Evolutionary conservation across 257 asterid species (phyloP), one percentile per base, ranked within the genome.

Genomic region (Solanum clarkiae): DNA sequence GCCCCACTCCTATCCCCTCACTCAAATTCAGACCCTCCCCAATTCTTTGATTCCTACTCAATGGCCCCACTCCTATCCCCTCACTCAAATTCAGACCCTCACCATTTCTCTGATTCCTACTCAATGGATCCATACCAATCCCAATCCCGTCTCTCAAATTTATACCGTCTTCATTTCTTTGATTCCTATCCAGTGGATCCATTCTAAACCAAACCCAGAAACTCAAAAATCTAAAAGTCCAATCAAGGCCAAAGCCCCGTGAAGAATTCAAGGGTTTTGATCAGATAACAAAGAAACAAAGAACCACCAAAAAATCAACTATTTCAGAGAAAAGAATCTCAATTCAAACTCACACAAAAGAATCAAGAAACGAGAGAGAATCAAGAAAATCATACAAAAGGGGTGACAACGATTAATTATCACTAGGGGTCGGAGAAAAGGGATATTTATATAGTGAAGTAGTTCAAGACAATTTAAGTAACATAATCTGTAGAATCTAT

Each of bases 101-200:
- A 49, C 36, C 68, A 55, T 15, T 44, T 60, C 70, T 83, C 42
- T 86, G 86, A 36, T 60, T 84, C 40, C 26, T 84, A 86, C 36
- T 15, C 70, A 40, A 8, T 8, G 82, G 40, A 87, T 91, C 92
- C 91, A 87, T 91, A 75, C 86, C 84, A 85, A 88, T 90, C 82
- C 86, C 85, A 85, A 81, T 66, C 74, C 54, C 44, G 9, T 54
- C 70, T 53, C 57, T 29, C 47, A 71, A 56, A 74, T 16, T 62
- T 20, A 22, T 13, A 55, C 63, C 87, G 54, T 16, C 56, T 62
- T n/a, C 65, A 53, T 10, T 40, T 42, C 68, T 82, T 51, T 86
- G 84, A 53, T 53, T 53, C 56, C 36, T 32, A 32, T 22, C 15
- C 63, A 56, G 10, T 12, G 85, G n/a, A 54, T 68, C 86, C 88